These are phyloP conservation scores for Kwoniella bestiolae DNA, from an alignment of 768 basidiomycete genomes.

Conservation along the genomic window DNA sequence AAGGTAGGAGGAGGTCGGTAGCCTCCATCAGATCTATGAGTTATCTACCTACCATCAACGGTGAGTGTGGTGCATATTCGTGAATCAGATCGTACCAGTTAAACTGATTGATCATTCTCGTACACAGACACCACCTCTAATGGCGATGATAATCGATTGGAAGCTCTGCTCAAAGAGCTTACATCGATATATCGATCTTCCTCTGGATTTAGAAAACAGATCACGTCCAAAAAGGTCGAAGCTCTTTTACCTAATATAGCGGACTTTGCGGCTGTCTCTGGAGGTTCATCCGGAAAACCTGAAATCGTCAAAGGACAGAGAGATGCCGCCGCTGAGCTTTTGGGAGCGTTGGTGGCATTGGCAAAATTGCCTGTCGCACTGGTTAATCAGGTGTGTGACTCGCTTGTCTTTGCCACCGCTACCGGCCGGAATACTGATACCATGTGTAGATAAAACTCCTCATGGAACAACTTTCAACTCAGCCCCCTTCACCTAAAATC, in stretches of 20 bases:
- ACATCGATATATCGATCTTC: conserved; percentile 36
- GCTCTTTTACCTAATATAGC: conserved; percentile 40
- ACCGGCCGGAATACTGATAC: conserved; percentile 5
- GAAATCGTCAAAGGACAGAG: conserved; percentile 27
- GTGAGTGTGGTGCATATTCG: conserved; percentile 14
- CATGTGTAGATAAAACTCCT: conserved; percentile 30
- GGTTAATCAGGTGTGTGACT: conserved; percentile 33
- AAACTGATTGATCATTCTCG: not conserved
- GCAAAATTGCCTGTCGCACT: conserved; percentile 35
- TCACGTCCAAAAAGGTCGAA: conserved; percentile 38
- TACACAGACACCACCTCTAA: not conserved
- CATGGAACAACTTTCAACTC: conserved; percentile 30
- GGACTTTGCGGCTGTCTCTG: conserved; percentile 47
- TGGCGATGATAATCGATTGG: conserved; percentile 24
- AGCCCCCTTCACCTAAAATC: conserved; percentile 10
- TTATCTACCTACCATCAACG: conserved; percentile 23
- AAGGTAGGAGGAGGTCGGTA: conserved; percentile 34
- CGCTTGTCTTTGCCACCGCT: not conserved
- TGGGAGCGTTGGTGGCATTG: conserved; percentile 35
- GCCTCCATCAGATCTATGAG: conserved; percentile 35
- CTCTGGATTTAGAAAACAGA: conserved; percentile 32
- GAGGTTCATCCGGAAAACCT: conserved; percentile 17
- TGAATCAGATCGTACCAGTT: not conserved
- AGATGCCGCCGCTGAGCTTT: conserved; percentile 30
- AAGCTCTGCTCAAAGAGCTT: conserved; percentile 32